Evolutionary conservation across 176 grass and related monocot species (phyloP).

Genomic region (Pontederia paniculata): DNA sequence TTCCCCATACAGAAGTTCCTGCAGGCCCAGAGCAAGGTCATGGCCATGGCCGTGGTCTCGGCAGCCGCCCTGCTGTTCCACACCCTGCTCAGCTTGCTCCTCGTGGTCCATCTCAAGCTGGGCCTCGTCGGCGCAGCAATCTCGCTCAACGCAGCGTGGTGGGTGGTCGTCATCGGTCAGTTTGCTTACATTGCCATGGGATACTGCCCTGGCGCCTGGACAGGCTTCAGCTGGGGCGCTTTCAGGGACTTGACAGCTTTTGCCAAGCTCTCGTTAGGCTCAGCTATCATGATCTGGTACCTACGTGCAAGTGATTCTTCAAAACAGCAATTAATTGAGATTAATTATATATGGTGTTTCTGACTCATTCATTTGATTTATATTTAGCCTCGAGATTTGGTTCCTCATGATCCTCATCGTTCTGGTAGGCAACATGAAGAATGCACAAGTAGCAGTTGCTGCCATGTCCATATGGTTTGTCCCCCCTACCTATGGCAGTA

Average conservation of each 20-base stretch:
- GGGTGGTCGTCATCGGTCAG: conserved; percentile 51
- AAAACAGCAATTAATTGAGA: too few species aligned
- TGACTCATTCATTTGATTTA: background rate
- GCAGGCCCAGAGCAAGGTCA: conserved; percentile 41
- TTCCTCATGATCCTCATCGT: conserved; percentile 89
- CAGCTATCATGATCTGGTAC: conserved; percentile 76
- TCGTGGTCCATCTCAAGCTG: conserved; percentile 37
- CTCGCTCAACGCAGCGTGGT: conserved; percentile 71
- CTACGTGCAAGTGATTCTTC: background rate
- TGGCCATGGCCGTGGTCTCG: conserved; percentile 51
- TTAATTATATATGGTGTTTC: background rate
- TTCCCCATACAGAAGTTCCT: conserved; percentile 78
- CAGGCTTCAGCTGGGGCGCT: conserved; percentile 53
- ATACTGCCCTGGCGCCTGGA: conserved; percentile 63
- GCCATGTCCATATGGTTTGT: conserved; percentile 72
- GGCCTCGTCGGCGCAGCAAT: conserved; percentile 51
- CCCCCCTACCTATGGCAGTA: background rate
- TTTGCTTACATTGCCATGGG: conserved; percentile 53
- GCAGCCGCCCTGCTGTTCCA: conserved; percentile 35
- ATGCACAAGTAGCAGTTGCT: conserved; percentile 69
- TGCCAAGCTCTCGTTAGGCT: conserved; percentile 68
- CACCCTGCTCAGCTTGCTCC: conserved; percentile 47
- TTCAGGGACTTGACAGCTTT: conserved; percentile 45
- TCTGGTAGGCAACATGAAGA: conserved; percentile 53
- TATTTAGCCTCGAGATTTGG: conserved; percentile 62